phyloP scores from a whole-genome alignment of 2,329 filamentous ascomycete genomes.

The Penicillium sp. region DNA sequence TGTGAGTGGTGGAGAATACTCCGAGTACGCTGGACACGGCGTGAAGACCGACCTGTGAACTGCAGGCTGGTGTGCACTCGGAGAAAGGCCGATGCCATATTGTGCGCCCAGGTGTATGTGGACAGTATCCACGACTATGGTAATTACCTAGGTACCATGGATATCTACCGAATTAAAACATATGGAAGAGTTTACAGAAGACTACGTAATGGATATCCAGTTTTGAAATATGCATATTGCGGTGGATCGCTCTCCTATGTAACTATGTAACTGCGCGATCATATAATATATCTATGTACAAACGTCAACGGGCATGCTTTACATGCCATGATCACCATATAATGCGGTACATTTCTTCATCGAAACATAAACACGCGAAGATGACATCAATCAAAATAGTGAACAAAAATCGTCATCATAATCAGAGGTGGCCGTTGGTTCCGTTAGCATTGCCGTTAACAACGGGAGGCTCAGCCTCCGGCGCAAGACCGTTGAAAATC shows the following conservation, averaged over 20 bases:
- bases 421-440: neutral
- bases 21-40: neutral
- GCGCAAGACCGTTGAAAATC: constrained; percentile 31
- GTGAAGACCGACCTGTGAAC: constrained; percentile 3
- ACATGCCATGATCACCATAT: neutral
- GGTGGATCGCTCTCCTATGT: neutral
- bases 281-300: neutral
- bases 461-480: neutral
- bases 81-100: constrained; percentile 10
- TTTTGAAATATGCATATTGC: neutral
- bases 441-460: neutral
- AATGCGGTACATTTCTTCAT: neutral
- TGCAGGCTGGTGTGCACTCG: neutral
- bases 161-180: too few species aligned
- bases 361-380: neutral
- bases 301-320: neutral
- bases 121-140: too few species aligned
- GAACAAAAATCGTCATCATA: neutral
- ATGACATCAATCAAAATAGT: neutral
- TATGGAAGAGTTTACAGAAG: neutral
- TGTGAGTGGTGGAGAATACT: constrained; percentile 5
- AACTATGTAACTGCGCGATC: neutral
- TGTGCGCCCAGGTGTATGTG: too few species aligned
- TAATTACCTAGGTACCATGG: too few species aligned
- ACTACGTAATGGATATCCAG: neutral